Percentiles rank a stretch among this genome's conserved stretches.
Evolutionary conservation across 2,329 filamentous ascomycete genomes (phyloP).

Genomic region (Epichloe bromicola): DNA sequence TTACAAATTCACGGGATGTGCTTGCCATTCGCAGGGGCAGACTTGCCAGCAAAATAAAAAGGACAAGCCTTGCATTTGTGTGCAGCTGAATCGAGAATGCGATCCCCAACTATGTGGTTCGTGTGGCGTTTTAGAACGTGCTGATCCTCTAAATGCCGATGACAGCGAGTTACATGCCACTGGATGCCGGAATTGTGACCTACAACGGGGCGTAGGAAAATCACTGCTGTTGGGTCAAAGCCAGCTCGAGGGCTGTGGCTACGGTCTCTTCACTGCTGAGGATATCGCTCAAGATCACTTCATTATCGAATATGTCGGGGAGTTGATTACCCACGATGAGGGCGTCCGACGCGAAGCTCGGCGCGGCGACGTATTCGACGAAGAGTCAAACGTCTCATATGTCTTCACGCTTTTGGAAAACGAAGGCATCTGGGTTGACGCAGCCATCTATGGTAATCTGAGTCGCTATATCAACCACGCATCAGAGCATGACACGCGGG

Average conservation of each 20-base stretch:
- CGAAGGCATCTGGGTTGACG: conserved; percentile 57
- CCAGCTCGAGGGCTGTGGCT: conserved; percentile 54
- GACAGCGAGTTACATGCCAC: conserved; percentile 40
- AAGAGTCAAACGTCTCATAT: conserved; percentile 49
- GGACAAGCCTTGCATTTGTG: conserved; percentile 54
- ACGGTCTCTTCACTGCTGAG: conserved; percentile 62
- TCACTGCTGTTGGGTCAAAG: conserved; percentile 57
- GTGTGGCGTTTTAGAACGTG: conserved; percentile 56
- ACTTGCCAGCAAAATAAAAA: conserved; percentile 43
- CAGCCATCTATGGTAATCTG: conserved; percentile 65
- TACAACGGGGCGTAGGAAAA: conserved; percentile 57
- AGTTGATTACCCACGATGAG: conserved; percentile 59
- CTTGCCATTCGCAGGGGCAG: conserved; percentile 48
- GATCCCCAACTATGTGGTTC: conserved; percentile 61
- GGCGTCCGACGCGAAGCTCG: conserved; percentile 53
- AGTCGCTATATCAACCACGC: conserved; percentile 77
- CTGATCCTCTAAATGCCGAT: conserved; percentile 55
- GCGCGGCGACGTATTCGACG: conserved; percentile 47
- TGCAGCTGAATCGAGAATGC: conserved; percentile 63
- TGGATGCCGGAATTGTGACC: conserved; percentile 57
- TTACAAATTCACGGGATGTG: conserved; percentile 53
- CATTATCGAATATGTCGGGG: conserved; percentile 69
- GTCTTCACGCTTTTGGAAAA: conserved; percentile 47
- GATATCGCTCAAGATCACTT: conserved; percentile 56
- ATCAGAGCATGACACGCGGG: conserved; percentile 31